These are phyloP conservation scores for Pleurostoma richardsiae DNA, from an alignment of 2,329 filamentous ascomycete genomes.

Conservation along the genomic window DNA sequence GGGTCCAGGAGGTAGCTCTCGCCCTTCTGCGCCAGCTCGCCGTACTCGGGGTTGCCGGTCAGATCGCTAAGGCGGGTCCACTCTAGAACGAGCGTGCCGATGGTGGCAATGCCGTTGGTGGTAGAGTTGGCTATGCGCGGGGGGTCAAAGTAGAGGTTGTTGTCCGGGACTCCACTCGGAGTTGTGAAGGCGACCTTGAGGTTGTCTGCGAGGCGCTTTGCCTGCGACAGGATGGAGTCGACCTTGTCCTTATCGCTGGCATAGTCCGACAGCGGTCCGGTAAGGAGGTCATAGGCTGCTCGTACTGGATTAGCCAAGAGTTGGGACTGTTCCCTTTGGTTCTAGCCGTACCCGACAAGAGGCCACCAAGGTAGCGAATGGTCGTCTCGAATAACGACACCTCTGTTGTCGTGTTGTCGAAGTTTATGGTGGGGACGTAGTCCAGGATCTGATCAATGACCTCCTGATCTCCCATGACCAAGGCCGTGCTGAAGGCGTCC, in stretches of 20 bases:
- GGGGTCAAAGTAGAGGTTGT: constrained; percentile 57
- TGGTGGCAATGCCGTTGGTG: constrained; percentile 69
- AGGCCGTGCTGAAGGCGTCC: constrained; percentile 74
- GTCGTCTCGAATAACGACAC: constrained; percentile 88
- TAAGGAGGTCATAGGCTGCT: constrained; percentile 65
- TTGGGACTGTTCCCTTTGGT: too few species aligned
- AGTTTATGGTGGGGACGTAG: constrained; percentile 68
- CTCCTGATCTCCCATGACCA: constrained; percentile 66
- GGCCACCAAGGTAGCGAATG: constrained; percentile 78
- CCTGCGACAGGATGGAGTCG: constrained; percentile 59
- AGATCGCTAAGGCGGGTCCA: constrained; percentile 79
- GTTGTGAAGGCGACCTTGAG: constrained; percentile 77
- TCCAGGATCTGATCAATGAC: constrained; percentile 68
- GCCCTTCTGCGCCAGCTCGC: constrained; percentile 57
- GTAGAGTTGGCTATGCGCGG: constrained; percentile 40
- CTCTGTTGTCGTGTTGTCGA: constrained; percentile 50
- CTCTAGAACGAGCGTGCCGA: constrained; percentile 75
- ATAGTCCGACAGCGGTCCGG: constrained; percentile 54
- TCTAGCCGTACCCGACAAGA: constrained; percentile 58
- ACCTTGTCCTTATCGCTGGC: constrained; percentile 40
- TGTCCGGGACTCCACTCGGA: constrained; percentile 67
- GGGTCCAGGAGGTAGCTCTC: constrained; percentile 68
- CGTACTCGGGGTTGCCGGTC: constrained; percentile 63
- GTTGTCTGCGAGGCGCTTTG: constrained; percentile 63
- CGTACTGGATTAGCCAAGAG: neutral